A percentile compares a stretch with the other conserved stretches of the same genome.
Conservation (phyloP, 179 eudicot genomes). For the Drosera spatulata region DNA sequence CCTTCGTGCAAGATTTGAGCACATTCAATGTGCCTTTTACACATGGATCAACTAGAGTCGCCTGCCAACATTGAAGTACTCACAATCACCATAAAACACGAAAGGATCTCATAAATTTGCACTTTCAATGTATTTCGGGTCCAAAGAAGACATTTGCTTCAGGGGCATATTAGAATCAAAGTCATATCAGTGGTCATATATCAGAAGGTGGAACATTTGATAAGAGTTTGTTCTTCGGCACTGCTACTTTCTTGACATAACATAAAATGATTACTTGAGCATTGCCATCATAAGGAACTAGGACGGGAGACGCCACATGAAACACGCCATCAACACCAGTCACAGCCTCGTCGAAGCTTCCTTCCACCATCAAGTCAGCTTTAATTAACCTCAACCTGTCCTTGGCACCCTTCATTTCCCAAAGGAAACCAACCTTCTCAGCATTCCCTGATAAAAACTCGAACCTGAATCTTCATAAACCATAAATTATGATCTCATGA, state of each 20-base stretch:
- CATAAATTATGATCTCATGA: too few relatives aligned
- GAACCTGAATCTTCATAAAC: too few relatives aligned
- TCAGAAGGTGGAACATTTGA: too few relatives aligned
- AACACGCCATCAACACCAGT: constrained; percentile 81
- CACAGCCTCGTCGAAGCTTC: constrained; percentile 74
- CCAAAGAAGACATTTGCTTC: too few relatives aligned
- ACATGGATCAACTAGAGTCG: constrained; percentile 61
- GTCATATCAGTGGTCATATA: too few relatives aligned
- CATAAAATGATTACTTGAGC: constrained; percentile 33
- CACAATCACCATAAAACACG: too few relatives aligned
- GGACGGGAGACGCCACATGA: constrained; percentile 85
- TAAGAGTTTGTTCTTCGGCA: too few relatives aligned
- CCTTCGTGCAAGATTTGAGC: constrained; percentile 61
- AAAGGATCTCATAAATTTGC: too few relatives aligned
- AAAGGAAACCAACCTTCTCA: constrained; percentile 54
- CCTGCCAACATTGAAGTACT: constrained; percentile 30
- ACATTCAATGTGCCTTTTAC: constrained; percentile 84
- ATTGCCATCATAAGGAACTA: constrained; percentile 52
- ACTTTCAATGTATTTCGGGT: too few relatives aligned
- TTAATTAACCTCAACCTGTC: constrained; percentile 69
- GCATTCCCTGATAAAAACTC: constrained; percentile 26
- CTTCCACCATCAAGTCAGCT: constrained; percentile 77
- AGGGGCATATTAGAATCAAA: too few relatives aligned
- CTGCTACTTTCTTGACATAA: too few relatives aligned
- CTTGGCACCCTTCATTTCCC: constrained; percentile 71